Conservation (phyloP, 306 rosid species). For the Acmispon strigosus region DNA sequence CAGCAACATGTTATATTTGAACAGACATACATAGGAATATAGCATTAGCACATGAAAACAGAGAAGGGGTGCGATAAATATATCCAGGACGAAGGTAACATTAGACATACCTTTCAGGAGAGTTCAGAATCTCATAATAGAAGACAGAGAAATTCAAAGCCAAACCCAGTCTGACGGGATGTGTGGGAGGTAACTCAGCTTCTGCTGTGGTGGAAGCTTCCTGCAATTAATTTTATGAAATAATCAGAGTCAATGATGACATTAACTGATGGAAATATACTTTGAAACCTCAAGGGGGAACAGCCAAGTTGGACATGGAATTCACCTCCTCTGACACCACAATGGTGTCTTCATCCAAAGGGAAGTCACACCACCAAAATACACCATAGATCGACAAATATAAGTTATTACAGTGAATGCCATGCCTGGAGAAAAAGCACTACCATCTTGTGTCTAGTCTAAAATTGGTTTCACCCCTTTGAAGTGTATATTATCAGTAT, state of each 20-base stretch:
- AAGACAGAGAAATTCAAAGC: conserved; percentile 72
- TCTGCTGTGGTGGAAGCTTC: conserved; percentile 43
- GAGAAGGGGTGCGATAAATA: neutral
- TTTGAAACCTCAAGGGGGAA: neutral
- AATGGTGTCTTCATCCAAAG: too few relatives aligned
- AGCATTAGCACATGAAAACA: neutral
- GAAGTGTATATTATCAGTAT: neutral
- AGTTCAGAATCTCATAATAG: conserved; percentile 66
- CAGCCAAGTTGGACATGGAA: too few relatives aligned
- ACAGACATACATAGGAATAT: neutral
- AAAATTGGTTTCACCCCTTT: neutral
- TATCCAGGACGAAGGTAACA: neutral
- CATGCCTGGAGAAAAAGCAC: neutral
- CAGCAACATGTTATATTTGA: neutral
- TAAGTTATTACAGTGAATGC: neutral
- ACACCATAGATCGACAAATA: neutral
- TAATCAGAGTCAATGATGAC: neutral
- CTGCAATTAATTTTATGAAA: conserved; percentile 23
- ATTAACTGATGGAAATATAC: neutral
- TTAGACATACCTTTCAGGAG: conserved; percentile 54
- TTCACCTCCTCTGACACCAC: too few relatives aligned
- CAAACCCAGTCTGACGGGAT: conserved; percentile 60
- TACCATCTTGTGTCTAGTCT: neutral
- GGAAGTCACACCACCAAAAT: too few relatives aligned
- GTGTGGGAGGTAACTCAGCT: conserved; percentile 55